These are phyloP conservation scores for Trematosphaeria pertusa DNA, from an alignment of 2,329 filamentous ascomycete species.

Conservation along the genomic window DNA sequence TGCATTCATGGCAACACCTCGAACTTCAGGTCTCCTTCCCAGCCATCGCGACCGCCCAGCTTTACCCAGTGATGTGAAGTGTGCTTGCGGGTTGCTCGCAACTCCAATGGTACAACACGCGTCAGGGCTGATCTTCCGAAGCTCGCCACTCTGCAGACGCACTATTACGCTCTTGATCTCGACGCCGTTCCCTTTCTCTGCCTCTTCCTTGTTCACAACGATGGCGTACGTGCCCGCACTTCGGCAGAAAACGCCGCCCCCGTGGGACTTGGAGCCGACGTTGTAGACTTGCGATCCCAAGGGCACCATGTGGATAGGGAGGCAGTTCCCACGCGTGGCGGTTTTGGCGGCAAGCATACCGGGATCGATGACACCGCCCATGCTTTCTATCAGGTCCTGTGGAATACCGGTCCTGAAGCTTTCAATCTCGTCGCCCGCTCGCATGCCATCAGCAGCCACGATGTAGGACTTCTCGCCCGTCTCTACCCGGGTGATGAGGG, in stretches of 20 bases:
- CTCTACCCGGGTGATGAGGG: slow-evolving; percentile 77
- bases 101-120: slow-evolving; percentile 95
- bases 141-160: slow-evolving; percentile 88
- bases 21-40: slow-evolving; percentile 91
- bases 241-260: slow-evolving; percentile 87
- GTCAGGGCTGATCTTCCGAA: slow-evolving; percentile 86
- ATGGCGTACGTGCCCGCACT: slow-evolving; percentile 93
- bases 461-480: slow-evolving; percentile 87
- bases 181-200: slow-evolving; percentile 64
- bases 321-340: slow-evolving; percentile 90
- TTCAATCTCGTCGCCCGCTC: slow-evolving; percentile 88
- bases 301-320: slow-evolving; percentile 95
- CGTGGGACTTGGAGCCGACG: slow-evolving; percentile 75
- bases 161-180: slow-evolving; percentile 82
- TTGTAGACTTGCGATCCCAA: slow-evolving; percentile 93
- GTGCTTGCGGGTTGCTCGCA: slow-evolving; percentile 90
- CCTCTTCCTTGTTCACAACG: slow-evolving; percentile 85
- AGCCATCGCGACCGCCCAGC: slow-evolving; percentile 93
- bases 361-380: slow-evolving; percentile 92
- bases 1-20: slow-evolving; percentile 99
- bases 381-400: slow-evolving; percentile 81
- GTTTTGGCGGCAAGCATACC: slow-evolving; percentile 96
- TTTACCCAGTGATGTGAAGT: slow-evolving; percentile 91
- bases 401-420: slow-evolving; percentile 93
- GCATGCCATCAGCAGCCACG: slow-evolving; percentile 91